phyloP scores from a whole-genome alignment of 164 flowering plant genomes.

The Liquidambar formosana region DNA sequence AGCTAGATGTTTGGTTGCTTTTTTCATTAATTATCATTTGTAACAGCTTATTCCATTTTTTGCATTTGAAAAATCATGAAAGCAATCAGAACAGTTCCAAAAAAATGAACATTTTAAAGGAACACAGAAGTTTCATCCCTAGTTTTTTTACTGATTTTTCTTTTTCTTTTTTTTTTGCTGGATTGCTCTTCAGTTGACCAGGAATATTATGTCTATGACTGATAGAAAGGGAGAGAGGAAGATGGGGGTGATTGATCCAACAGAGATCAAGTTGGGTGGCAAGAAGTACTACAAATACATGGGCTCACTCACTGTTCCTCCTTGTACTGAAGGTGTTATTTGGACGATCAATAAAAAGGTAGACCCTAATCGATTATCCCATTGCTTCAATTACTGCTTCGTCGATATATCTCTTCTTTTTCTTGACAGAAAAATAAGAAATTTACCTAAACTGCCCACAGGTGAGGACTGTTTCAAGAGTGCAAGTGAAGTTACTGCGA shows the following conservation, averaged over 20 bases:
- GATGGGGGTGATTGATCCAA: slow-evolving; percentile 43
- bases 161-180: background rate
- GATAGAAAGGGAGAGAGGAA: slow-evolving; percentile 13
- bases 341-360: slow-evolving; percentile 46
- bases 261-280: slow-evolving; percentile 29
- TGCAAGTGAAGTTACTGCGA: slow-evolving; percentile 40
- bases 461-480: slow-evolving; percentile 39
- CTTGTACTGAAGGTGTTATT: slow-evolving; percentile 51
- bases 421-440: too few species aligned
- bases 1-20: too few species aligned
- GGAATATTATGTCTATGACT: slow-evolving; percentile 14
- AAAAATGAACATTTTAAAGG: too few species aligned
- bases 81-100: too few species aligned
- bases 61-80: too few species aligned
- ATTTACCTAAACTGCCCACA: slow-evolving; percentile 14
- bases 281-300: slow-evolving; percentile 38
- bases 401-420: too few species aligned
- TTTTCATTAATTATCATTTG: too few species aligned
- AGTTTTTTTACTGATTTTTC: too few species aligned
- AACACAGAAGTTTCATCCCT: too few species aligned
- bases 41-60: too few species aligned
- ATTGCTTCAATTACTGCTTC: too few species aligned
- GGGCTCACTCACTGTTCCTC: slow-evolving; percentile 53
- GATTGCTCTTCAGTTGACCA: slow-evolving; percentile 24
- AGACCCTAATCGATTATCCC: background rate